Conservation (phyloP, 352 stramenopile species). For the Globisporangium radiosum region DNA sequence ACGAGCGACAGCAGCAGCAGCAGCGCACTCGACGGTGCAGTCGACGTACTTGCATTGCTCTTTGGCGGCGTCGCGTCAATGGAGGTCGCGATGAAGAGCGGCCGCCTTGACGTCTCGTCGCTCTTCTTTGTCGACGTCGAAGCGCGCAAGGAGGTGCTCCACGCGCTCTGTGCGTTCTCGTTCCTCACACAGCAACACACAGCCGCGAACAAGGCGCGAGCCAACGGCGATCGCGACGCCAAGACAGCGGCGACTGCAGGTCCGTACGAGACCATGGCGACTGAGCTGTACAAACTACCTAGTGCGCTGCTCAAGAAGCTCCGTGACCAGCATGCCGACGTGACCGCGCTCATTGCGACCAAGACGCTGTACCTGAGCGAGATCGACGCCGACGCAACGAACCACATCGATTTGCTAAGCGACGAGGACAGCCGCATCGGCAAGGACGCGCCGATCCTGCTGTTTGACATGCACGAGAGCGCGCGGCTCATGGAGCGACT, state of each 20-base stretch:
- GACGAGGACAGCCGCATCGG: conserved; percentile 56
- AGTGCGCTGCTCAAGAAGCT: conserved; percentile 57
- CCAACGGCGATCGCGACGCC: neutral
- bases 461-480: conserved; percentile 80
- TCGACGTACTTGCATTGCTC: conserved; percentile 69
- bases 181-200: conserved; percentile 59
- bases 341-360: conserved; percentile 51
- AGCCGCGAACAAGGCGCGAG: conserved; percentile 13
- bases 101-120: conserved; percentile 62
- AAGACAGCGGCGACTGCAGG: conserved; percentile 4
- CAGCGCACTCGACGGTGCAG: conserved; percentile 24
- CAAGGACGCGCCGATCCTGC: conserved; percentile 70
- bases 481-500: conserved; percentile 52
- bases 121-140: conserved; percentile 68
- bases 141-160: conserved; percentile 61
- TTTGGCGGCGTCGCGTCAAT: conserved; percentile 68
- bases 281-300: conserved; percentile 64
- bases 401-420: conserved; percentile 43
- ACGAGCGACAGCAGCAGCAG: conserved; percentile 13
- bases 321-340: conserved; percentile 35
- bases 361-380: conserved; percentile 76
- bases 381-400: conserved; percentile 44
- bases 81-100: conserved; percentile 76
- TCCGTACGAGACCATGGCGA: conserved; percentile 42
- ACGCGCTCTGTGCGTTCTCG: conserved; percentile 78